phyloP scores from a whole-genome alignment of 352 stramenopile genomes.

The Blastocystis sp. region DNA sequence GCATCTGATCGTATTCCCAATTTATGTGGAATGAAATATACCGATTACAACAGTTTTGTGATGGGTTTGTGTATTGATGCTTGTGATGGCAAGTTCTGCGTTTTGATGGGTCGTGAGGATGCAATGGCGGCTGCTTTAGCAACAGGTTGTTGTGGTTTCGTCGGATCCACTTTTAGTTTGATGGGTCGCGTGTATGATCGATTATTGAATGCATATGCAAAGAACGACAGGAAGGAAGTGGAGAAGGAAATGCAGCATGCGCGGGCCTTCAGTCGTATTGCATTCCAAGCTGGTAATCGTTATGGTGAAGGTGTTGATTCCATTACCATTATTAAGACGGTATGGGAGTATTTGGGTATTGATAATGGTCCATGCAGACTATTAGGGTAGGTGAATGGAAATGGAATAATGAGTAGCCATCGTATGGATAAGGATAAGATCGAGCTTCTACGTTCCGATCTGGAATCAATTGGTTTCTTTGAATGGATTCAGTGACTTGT shows the following conservation, averaged over 20 bases:
- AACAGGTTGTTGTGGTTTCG: constrained; percentile 59
- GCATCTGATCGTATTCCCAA: constrained; percentile 54
- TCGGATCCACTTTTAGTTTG: constrained; percentile 54
- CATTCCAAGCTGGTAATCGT: constrained; percentile 28
- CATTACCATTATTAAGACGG: constrained; percentile 57
- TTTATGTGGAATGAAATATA: constrained; percentile 66
- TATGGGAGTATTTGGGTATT: constrained; percentile 56
- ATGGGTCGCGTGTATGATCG: constrained; percentile 33
- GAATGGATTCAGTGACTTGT: constrained; percentile 56
- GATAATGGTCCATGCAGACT: constrained; percentile 54
- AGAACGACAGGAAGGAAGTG: not conserved
- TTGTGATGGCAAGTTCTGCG: constrained; percentile 33
- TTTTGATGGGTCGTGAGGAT: constrained; percentile 65
- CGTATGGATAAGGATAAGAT: constrained; percentile 30
- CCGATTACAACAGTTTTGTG: constrained; percentile 62
- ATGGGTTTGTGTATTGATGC: constrained; percentile 59
- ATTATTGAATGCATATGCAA: constrained; percentile 46
- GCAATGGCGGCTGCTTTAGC: constrained; percentile 58
- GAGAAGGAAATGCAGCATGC: constrained; percentile 10
- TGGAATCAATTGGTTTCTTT: constrained; percentile 65
- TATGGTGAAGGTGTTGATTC: constrained; percentile 60
- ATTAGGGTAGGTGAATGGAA: not conserved
- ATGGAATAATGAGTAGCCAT: constrained; percentile 2
- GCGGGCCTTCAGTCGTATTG: not conserved
- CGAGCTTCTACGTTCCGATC: constrained; percentile 41